A percentile compares a stretch with the other conserved stretches of the same genome.
Conservation (phyloP, 495 filamentous ascomycete species). For the Neurospora sp. region DNA sequence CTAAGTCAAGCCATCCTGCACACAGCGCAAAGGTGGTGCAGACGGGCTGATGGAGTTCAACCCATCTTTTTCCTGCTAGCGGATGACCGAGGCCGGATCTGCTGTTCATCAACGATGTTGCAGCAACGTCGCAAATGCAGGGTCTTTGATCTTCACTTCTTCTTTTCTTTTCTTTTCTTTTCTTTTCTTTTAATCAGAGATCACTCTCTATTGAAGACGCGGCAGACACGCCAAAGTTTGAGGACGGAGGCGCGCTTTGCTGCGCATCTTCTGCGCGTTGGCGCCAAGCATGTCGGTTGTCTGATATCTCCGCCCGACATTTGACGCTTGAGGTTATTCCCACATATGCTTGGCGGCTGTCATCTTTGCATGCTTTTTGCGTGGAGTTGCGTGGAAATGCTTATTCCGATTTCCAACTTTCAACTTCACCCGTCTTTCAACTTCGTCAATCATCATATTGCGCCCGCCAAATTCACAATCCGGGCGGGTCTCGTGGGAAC, state of each 20-base stretch:
- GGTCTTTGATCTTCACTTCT: neutral
- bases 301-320: too few species aligned
- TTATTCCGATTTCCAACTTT: neutral
- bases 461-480: too few species aligned
- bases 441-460: too few species aligned
- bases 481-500: too few species aligned
- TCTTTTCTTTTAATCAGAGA: too few species aligned
- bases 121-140: neutral
- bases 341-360: neutral
- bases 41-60: neutral
- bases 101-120: neutral
- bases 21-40: too few species aligned
- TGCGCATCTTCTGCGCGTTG: neutral
- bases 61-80: neutral
- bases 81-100: neutral
- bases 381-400: neutral
- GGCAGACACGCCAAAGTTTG: too few species aligned
- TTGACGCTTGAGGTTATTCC: neutral
- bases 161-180: too few species aligned
- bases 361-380: neutral
- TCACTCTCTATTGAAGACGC: too few species aligned
- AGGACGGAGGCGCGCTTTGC: too few species aligned
- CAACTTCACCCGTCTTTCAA: neutral
- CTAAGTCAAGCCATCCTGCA: too few species aligned
- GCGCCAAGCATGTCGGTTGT: too few species aligned